Percentiles rank a stretch among this genome's conserved stretches.
Conservation (phyloP, 2,329 filamentous ascomycete species). For the Penicillium sp. region DNA sequence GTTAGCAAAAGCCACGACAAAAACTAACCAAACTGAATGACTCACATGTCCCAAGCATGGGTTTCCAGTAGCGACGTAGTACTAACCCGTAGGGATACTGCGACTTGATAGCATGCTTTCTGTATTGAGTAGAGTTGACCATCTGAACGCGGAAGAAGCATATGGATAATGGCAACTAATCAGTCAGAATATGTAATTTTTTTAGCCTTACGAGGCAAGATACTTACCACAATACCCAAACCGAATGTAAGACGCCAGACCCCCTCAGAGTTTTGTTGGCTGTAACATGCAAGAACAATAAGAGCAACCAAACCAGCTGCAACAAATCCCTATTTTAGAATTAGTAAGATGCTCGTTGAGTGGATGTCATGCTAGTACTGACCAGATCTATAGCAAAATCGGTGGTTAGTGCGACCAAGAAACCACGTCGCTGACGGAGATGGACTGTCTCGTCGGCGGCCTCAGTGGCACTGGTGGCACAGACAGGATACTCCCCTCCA, state of each 20-base stretch:
- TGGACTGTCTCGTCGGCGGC: slow-evolving; percentile 25
- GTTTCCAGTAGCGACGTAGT: slow-evolving; percentile 50
- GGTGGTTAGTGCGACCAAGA: slow-evolving; percentile 26
- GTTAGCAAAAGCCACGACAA: background rate
- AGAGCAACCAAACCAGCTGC: slow-evolving; percentile 24
- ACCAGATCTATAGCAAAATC: slow-evolving; percentile 28
- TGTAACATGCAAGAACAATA: slow-evolving; percentile 26
- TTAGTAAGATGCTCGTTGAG: background rate
- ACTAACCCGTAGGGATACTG: slow-evolving; percentile 49
- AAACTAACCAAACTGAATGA: background rate
- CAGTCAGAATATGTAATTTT: background rate
- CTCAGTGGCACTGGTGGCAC: slow-evolving; percentile 26
- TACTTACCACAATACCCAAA: slow-evolving; percentile 44
- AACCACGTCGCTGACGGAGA: slow-evolving; percentile 24
- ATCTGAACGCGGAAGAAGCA: slow-evolving; percentile 56
- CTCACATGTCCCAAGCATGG: slow-evolving; percentile 47
- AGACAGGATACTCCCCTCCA: slow-evolving; percentile 40
- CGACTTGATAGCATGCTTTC: slow-evolving; percentile 47
- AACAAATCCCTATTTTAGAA: slow-evolving; percentile 22
- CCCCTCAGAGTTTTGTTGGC: slow-evolving; percentile 18
- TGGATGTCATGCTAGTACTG: background rate
- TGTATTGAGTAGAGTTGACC: slow-evolving; percentile 52
- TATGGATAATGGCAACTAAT: slow-evolving; percentile 46
- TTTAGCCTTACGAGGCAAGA: background rate
- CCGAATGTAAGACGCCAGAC: slow-evolving; percentile 54